Conservation (phyloP, 352 stramenopile genomes). For the Peronospora belbahrii region DNA sequence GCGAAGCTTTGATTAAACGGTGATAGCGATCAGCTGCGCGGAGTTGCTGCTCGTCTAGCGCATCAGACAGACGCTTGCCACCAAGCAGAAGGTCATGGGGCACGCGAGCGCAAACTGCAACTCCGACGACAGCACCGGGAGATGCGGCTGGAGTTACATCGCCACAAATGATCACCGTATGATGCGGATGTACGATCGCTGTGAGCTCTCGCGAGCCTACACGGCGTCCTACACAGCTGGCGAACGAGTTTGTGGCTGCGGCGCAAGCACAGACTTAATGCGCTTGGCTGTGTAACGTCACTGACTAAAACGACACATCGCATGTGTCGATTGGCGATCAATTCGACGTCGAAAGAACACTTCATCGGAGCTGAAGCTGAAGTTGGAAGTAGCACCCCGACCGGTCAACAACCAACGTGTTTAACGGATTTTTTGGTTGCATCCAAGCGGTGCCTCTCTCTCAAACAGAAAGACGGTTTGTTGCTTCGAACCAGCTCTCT, state of each 20-base stretch:
- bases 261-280: neutral
- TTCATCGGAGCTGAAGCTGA: slow-evolving; percentile 5
- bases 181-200: too few relatives aligned
- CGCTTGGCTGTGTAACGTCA: slow-evolving; percentile 23
- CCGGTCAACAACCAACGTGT: neutral
- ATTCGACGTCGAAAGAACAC: slow-evolving; percentile 8
- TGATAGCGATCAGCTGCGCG: neutral
- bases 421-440: neutral
- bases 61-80: neutral
- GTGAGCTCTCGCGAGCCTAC: slow-evolving; percentile 26
- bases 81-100: neutral
- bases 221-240: slow-evolving; percentile 17
- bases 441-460: neutral
- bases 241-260: slow-evolving; percentile 13
- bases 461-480: slow-evolving; percentile 11
- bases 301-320: slow-evolving; percentile 16
- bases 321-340: slow-evolving; percentile 14
- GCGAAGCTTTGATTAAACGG: neutral
- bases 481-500: slow-evolving; percentile 12
- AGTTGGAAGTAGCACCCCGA: slow-evolving; percentile 1
- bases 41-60: neutral
- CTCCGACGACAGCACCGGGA: neutral
- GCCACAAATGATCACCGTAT: neutral
- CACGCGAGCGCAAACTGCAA: neutral
- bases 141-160: neutral